Evolutionary conservation across 148 eudicot genomes (phyloP).

Genomic region (Gaultheria prostrata): DNA sequence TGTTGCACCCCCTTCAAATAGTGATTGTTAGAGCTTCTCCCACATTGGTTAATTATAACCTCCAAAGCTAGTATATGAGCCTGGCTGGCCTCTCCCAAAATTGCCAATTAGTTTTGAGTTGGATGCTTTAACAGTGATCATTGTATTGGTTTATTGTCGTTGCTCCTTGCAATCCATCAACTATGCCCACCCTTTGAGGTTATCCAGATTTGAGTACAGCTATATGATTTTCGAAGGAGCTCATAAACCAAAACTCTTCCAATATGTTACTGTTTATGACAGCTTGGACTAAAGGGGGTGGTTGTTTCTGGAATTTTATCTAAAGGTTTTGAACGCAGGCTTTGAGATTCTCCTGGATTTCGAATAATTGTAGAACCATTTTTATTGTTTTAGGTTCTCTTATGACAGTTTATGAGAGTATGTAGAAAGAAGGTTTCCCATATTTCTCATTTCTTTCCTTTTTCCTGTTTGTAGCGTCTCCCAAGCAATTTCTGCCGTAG

Average conservation of each 20-base stretch:
- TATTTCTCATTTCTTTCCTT: neutral
- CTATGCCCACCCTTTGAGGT: too few relatives aligned
- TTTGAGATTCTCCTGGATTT: neutral
- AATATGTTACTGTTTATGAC: neutral
- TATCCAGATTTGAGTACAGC: too few relatives aligned
- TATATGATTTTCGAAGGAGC: neutral
- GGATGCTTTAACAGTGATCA: neutral
- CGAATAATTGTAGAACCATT: neutral
- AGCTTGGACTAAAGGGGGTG: neutral
- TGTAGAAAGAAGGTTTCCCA: neutral
- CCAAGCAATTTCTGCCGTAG: slow-evolving; percentile 47
- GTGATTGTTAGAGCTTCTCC: too few relatives aligned
- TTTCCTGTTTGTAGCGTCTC: slow-evolving; percentile 36
- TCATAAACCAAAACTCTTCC: neutral
- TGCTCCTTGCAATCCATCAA: too few relatives aligned
- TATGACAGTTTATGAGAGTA: neutral
- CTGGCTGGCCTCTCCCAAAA: too few relatives aligned
- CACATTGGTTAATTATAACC: too few relatives aligned
- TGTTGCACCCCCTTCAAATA: neutral
- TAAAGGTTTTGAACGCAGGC: neutral
- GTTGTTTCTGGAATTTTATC: too few relatives aligned
- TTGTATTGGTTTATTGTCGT: too few relatives aligned
- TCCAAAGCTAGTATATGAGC: too few relatives aligned
- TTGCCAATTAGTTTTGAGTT: too few relatives aligned
- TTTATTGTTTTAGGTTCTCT: neutral